Base-by-base conservation (phyloP, 2,329 filamentous ascomycete genomes). In the Ascochyta lentis region DNA sequence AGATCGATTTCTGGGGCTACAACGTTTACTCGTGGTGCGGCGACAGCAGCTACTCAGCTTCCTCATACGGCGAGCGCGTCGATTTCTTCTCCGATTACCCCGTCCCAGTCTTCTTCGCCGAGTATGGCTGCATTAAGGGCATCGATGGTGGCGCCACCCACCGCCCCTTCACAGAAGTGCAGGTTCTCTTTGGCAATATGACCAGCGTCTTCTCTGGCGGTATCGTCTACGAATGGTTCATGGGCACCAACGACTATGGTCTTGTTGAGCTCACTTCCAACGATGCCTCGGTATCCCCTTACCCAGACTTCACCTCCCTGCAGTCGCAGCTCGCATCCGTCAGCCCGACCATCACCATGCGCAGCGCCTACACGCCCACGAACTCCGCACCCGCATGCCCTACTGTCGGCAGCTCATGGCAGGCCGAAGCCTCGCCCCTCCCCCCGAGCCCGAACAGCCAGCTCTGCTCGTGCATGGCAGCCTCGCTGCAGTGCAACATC, bases 1-100 rank as follows among this genome's bases (percentile, higher is more conserved):
- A 89, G 56, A 96, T 98, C 64, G 95, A 99, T 78, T 97, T 95
- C 83, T 98, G 93, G 91, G 95, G 95, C 54, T 98, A 98, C 88
- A 99, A 99, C 82, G 96, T 98, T 79, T 99, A 98, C 84, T 96
- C 93, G 40, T 99, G 95, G 95, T 99, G 95, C 76, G 95, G 94
- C 64, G 77, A 92, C 67, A 96, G 90, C 75, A 86, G 81, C 71
- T 95, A 89, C 79, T 70, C 81, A 29, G 72, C 81, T 48, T 97
- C 95, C 0, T 91, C 91, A 38, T 99, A 95, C 79, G 82, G 88
- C 63, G 83, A 86, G 58, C 89, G 94, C 76, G 92, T 92, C 62
- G 76, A 90, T 52, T 95, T 96, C 80, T 98, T 96, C 82, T 77
- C 82, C 56, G 85, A 89, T 74, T 99, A 95, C 83, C 92, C 91